phyloP scores from a whole-genome alignment of 352 stramenopile genomes.

The Globisporangium polare region DNA sequence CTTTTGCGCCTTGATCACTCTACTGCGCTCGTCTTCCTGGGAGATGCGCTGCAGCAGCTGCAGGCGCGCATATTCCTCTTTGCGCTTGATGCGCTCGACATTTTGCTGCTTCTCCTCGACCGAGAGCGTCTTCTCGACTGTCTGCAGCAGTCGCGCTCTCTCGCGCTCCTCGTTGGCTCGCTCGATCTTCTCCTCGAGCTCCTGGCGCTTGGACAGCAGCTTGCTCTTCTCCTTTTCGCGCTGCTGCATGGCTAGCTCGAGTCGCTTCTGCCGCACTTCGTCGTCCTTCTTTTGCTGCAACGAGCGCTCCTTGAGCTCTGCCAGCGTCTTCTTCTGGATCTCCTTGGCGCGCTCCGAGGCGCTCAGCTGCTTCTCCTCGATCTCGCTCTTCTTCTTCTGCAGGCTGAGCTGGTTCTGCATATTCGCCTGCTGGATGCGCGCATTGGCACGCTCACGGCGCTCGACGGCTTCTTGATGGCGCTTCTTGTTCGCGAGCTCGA shows the following conservation, averaged over 20 bases:
- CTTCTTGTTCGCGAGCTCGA: constrained; percentile 44
- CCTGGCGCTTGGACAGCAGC: constrained; percentile 40
- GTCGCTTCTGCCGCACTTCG: constrained; percentile 52
- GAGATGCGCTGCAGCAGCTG: constrained; percentile 54
- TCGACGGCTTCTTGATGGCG: constrained; percentile 53
- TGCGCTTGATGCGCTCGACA: constrained; percentile 67
- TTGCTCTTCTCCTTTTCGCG: constrained; percentile 32
- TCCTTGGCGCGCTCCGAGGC: constrained; percentile 46
- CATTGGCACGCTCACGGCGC: constrained; percentile 46
- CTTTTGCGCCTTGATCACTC: constrained; percentile 60
- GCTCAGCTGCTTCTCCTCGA: constrained; percentile 53
- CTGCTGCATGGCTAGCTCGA: constrained; percentile 45
- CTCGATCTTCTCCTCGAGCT: constrained; percentile 40
- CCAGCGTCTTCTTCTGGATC: constrained; percentile 54
- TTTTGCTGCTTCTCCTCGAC: constrained; percentile 63
- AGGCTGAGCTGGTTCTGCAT: constrained; percentile 58
- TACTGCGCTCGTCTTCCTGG: constrained; percentile 54
- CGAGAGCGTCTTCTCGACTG: constrained; percentile 51
- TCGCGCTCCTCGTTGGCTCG: constrained; percentile 36
- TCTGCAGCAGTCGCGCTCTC: constrained; percentile 40
- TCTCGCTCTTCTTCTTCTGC: constrained; percentile 56
- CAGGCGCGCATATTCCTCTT: constrained; percentile 62
- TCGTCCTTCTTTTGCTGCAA: constrained; percentile 66
- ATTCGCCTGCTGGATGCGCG: constrained; percentile 48
- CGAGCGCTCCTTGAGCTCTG: constrained; percentile 55